These are phyloP conservation scores for Leptodontidium sp. DNA, from an alignment of 2,329 filamentous ascomycete species.

Conservation along the genomic window DNA sequence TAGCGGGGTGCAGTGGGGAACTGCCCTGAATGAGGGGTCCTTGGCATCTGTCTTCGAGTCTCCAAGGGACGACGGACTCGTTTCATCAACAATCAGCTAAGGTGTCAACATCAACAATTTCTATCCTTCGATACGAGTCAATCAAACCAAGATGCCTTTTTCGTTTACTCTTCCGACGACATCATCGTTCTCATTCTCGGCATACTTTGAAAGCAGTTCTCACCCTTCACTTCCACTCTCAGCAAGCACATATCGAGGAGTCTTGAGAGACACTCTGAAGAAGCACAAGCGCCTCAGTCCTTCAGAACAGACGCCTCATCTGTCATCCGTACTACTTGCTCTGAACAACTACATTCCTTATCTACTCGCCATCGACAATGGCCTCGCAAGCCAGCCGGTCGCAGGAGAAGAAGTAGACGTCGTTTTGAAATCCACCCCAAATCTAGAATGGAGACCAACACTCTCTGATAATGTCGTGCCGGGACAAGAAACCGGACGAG, in stretches of 20 bases:
- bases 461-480: slow-evolving; percentile 71
- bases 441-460: slow-evolving; percentile 86
- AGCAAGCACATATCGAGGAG: slow-evolving; percentile 83
- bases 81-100: background rate
- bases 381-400: slow-evolving; percentile 65
- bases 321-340: slow-evolving; percentile 73
- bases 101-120: background rate
- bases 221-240: slow-evolving; percentile 89
- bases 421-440: slow-evolving; percentile 65
- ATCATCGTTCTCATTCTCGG: slow-evolving; percentile 82
- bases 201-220: slow-evolving; percentile 78
- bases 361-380: slow-evolving; percentile 78
- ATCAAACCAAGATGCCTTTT: slow-evolving; percentile 74
- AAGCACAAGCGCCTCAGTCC: slow-evolving; percentile 86
- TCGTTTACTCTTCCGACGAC: slow-evolving; percentile 90
- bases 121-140: too few relatives aligned
- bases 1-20: slow-evolving; percentile 9
- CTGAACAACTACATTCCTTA: slow-evolving; percentile 85
- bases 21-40: slow-evolving; percentile 7
- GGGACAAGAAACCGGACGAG: slow-evolving; percentile 69
- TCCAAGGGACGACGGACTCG: background rate
- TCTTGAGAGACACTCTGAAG: slow-evolving; percentile 85
- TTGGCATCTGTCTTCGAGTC: background rate
- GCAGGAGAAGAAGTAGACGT: slow-evolving; percentile 72
- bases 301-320: slow-evolving; percentile 72